Base-by-base conservation (phyloP, 2,329 filamentous ascomycete genomes). In the Diaporthe destruens region DNA sequence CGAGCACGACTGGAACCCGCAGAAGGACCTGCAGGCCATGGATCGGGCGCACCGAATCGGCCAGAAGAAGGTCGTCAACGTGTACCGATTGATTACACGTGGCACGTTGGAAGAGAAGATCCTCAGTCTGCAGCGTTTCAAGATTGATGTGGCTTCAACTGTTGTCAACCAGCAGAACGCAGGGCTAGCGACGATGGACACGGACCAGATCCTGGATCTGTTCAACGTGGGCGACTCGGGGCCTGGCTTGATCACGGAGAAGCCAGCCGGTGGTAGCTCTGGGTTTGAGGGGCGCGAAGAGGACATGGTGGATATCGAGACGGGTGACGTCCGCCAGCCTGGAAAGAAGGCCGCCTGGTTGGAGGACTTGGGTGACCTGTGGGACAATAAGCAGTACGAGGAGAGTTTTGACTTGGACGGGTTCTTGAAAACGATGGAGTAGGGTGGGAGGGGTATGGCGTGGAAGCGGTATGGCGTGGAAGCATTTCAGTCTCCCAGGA, bases 161-260 rank as follows among this genome's bases (percentile, higher is more conserved):
- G 96, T 99, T 7, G 97, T 99, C 76, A 99, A 99, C 81, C 96
- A 99, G 83, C 96, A 99, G 84, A 99, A 99, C 78, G 96, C 96
- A 1, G 96, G 96, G 1, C 85, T 99, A 1, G 92, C 87, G 65
- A 97, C 95, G 18, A 99, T 99, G 96, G 96, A 98, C 82, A 99
- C 97, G 51, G 96, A 98, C 79, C 95, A 99, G 82, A 97, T 99
- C 74, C 89, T 99, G 3, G 96, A 99, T 79, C 89, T 99, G 59
- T 99, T 99, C 87, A 98, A 93, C 77, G 87, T 99, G 9, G 93
- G 94, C 70, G 94, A 97, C 76, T 88, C 91, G 39, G 93, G 91
- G 54, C 91, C 93, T 4, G 89, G 85, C 51, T 86, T 92, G 8
- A 87, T 92, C 75, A 85, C 88, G 0, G 89, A 91, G 73, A 90